A percentile compares a stretch with the other conserved stretches of the same genome.
These are phyloP conservation scores for Plantago major DNA, from an alignment of 257 asterid genomes.

Conservation along the genomic window DNA sequence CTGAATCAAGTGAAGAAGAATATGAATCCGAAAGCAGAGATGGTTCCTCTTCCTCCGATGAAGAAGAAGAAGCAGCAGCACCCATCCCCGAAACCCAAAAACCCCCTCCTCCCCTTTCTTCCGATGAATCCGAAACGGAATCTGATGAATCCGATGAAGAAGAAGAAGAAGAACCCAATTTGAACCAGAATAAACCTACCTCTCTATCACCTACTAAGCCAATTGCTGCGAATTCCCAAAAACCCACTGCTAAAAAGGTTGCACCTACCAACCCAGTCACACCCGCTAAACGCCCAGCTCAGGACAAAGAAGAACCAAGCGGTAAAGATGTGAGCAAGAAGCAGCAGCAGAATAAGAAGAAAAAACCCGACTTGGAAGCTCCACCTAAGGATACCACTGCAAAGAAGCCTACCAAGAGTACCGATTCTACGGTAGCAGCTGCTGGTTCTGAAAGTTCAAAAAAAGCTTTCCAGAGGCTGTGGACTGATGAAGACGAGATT, in stretches of 20 bases:
- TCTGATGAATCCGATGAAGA: slow-evolving; percentile 11
- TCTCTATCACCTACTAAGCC: slow-evolving; percentile 26
- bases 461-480: slow-evolving; percentile 49
- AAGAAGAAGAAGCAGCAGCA: too few species aligned
- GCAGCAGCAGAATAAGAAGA: slow-evolving; percentile 35
- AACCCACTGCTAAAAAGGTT: slow-evolving; percentile 25
- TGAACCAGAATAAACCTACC: too few species aligned
- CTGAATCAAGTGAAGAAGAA: too few species aligned
- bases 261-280: slow-evolving; percentile 18
- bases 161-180: too few species aligned
- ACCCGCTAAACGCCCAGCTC: slow-evolving; percentile 43
- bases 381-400: not conserved
- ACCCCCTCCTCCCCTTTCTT: too few species aligned
- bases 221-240: not conserved
- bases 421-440: not conserved
- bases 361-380: slow-evolving; percentile 24
- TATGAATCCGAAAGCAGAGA: too few species aligned
- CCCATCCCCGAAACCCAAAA: too few species aligned
- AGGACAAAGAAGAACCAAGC: slow-evolving; percentile 26
- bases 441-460: slow-evolving; percentile 23
- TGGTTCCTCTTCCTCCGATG: too few species aligned
- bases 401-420: not conserved
- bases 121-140: slow-evolving; percentile 31
- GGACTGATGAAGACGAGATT: slow-evolving; percentile 66
- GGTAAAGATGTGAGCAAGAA: too few species aligned